Base-by-base conservation (phyloP, 768 basidiomycete species). In the Podaxis sp. region DNA sequence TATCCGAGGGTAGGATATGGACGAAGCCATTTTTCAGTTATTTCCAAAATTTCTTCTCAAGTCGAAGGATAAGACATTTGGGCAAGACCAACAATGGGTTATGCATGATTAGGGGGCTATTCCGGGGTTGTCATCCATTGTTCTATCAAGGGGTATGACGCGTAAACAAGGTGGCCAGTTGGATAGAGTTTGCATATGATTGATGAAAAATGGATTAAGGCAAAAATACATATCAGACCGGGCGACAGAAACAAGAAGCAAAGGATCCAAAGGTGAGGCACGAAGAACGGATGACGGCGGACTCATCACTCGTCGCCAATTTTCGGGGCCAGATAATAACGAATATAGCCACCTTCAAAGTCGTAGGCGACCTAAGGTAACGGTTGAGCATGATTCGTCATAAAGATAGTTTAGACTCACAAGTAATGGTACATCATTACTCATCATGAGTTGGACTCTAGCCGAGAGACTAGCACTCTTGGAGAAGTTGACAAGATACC, bases 401-500 rank as follows among this genome's bases (percentile, higher is more conserved):
- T 2, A 32, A 4, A 11, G 44, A 48, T 46, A 27, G 38, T 23
- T 11, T 16, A 9, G 40, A 77, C 86, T 71, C 50, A 93, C 92
- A 58, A 96, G 81, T 52, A 96, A 77, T 2, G 94, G 94, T 0
- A 96, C 93, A 36, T 96, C 94, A 70, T 91, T 93, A 73, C 88
- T 91, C 88, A 97, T 87, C 83, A 89, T 89, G 23, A 97, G 82
- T 69, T 87, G 83, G 37, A 95, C 94, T 27, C 78, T 82, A 63
- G 77, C 79, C 13, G 86, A 82, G 40, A 99, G 76, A 32, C 87
- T 80, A 1, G 90, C 77, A 64, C 90, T 92, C 82, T 97, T 98
- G 55, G 93, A 86, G 69, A 99, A 98, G 77, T 97, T 98, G 73
- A 91, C 88, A 28, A 98, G 87, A 75, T 98, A 99, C 74, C 98